Conservation (phyloP, 345 rosid genomes). For the Clarkia xantiana region DNA sequence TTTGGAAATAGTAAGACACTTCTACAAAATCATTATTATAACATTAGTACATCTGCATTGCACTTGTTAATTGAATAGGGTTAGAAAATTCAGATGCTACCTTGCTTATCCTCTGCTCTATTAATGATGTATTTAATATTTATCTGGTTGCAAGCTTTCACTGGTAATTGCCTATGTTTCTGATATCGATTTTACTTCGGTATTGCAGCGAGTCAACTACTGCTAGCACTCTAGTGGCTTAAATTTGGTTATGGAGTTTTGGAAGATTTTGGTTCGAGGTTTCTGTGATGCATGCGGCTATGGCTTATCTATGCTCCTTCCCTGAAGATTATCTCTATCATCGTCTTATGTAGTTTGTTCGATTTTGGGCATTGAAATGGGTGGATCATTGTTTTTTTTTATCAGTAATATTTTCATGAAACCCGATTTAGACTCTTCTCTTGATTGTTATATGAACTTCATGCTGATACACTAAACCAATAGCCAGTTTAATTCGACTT, state of each 20-base stretch:
- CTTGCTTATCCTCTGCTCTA: too few species aligned
- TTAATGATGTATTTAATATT: not conserved
- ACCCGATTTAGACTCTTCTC: too few species aligned
- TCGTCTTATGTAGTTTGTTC: too few species aligned
- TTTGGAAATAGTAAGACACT: slow-evolving; percentile 15
- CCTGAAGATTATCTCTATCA: not conserved
- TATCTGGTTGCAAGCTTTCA: not conserved
- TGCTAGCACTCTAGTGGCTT: slow-evolving; percentile 14
- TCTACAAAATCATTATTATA: not conserved
- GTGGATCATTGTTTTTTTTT: too few species aligned
- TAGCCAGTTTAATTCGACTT: too few species aligned
- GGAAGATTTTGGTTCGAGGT: not conserved
- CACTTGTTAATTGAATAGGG: not conserved
- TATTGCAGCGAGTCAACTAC: slow-evolving; percentile 15
- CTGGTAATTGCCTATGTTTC: not conserved
- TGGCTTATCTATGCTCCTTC: not conserved
- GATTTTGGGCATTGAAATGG: too few species aligned
- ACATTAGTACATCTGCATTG: not conserved
- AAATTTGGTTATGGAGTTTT: not conserved
- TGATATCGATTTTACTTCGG: not conserved
- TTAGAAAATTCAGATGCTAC: too few species aligned
- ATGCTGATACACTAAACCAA: too few species aligned
- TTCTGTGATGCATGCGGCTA: not conserved
- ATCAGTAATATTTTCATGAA: too few species aligned
- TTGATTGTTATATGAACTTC: too few species aligned